These are phyloP conservation scores for Clitopilus hobsonii DNA, from an alignment of 768 basidiomycete species.

Conservation along the genomic window DNA sequence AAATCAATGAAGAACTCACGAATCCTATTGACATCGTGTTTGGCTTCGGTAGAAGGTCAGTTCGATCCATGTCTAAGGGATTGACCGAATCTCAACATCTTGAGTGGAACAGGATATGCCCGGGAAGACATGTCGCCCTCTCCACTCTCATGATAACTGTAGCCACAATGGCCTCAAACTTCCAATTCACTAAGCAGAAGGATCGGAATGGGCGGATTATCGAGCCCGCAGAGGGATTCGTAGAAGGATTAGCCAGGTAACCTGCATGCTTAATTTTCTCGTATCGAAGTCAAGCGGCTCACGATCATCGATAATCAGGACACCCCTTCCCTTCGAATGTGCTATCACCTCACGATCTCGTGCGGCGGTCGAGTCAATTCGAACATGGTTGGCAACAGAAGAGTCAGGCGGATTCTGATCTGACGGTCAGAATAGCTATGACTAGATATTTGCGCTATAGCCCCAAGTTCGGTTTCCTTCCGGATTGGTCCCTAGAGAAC, in stretches of 20 bases:
- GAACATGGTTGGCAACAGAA: not conserved
- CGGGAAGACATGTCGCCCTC: not conserved
- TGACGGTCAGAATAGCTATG: too few species aligned
- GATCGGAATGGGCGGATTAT: not conserved
- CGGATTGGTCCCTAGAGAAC: too few species aligned
- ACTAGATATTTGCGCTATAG: too few species aligned
- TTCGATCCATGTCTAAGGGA: not conserved
- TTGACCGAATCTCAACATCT: not conserved
- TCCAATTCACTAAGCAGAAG: not conserved
- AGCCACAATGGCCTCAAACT: not conserved
- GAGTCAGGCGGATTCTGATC: too few species aligned
- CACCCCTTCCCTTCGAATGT: not conserved
- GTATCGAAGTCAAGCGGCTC: not conserved
- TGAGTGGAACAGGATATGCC: not conserved
- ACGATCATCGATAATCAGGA: not conserved
- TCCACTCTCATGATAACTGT: not conserved
- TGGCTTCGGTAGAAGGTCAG: slow-evolving; percentile 20
- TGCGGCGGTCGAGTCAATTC: not conserved
- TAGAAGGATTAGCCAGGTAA: not conserved
- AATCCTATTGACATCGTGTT: slow-evolving; percentile 10
- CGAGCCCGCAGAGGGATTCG: not conserved
- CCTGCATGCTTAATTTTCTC: not conserved
- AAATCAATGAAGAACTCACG: slow-evolving; percentile 10
- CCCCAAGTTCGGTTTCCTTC: too few species aligned
- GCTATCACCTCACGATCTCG: not conserved